Percentiles rank a stretch among this genome's conserved stretches.
These are phyloP conservation scores for Kentomonas sorsogonicus DNA, from an alignment of 208 protist species.

Conservation along the genomic window DNA sequence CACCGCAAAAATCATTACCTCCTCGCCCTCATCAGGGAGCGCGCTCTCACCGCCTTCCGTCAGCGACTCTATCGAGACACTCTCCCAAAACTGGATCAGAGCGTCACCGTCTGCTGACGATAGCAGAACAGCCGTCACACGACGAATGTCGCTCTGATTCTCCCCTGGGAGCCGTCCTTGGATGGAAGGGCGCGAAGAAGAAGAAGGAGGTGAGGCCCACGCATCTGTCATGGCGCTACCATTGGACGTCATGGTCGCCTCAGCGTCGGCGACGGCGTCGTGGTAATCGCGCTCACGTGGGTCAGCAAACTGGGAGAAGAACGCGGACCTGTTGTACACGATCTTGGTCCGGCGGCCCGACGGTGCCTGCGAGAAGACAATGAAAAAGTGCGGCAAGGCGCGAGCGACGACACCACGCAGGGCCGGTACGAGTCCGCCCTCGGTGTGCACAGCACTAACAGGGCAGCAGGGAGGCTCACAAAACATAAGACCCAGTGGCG, in stretches of 20 bases:
- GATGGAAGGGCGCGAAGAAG: too few relatives aligned
- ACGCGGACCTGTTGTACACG: not conserved
- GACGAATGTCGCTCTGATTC: constrained; percentile 15
- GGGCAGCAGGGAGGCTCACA: constrained; percentile 41
- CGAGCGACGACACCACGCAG: constrained; percentile 58
- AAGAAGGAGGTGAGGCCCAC: too few relatives aligned
- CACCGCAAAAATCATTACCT: constrained; percentile 48
- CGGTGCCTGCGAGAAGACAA: constrained; percentile 7
- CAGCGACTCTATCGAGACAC: constrained; percentile 15
- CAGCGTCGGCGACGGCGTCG: not conserved
- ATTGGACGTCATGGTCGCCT: constrained; percentile 1
- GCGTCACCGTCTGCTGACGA: constrained; percentile 26
- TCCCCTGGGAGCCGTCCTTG: not conserved
- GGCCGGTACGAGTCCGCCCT: constrained; percentile 68
- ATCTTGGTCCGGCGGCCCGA: not conserved
- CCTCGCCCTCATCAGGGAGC: constrained; percentile 46
- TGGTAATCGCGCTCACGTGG: not conserved
- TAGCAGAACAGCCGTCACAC: constrained; percentile 54
- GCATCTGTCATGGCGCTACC: not conserved
- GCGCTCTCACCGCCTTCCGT: constrained; percentile 10
- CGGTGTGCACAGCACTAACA: constrained; percentile 39
- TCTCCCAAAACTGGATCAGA: constrained; percentile 71
- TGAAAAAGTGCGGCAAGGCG: constrained; percentile 69
- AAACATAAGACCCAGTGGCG: constrained; percentile 48
- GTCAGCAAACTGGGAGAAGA: constrained; percentile 1